Evolutionary conservation across 2,329 filamentous ascomycete species (phyloP).

Genomic region (Zymoseptoria tritici): DNA sequence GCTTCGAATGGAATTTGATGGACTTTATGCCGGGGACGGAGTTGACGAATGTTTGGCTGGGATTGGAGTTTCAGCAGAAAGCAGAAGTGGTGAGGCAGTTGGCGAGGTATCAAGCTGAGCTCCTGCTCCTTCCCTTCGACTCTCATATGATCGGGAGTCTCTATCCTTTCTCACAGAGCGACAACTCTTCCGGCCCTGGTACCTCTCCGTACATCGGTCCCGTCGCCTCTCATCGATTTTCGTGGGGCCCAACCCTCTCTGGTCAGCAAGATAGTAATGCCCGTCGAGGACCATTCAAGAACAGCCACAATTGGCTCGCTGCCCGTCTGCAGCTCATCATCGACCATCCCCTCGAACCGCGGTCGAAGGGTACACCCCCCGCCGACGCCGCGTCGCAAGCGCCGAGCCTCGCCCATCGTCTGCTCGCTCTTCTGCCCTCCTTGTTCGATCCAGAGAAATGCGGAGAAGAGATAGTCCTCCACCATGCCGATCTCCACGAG

Average conservation of each 20-base stretch:
- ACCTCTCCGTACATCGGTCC: background rate
- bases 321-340: background rate
- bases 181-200: background rate
- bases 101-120: background rate
- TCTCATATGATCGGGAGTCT: background rate
- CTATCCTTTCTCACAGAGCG: background rate
- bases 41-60: background rate
- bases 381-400: background rate
- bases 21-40: background rate
- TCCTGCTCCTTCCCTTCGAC: background rate
- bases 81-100: background rate
- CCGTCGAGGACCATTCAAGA: background rate
- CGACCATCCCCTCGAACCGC: background rate
- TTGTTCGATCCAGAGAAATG: background rate
- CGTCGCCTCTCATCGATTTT: background rate
- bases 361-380: background rate
- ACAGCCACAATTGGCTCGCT: background rate
- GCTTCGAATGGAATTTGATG: constrained; percentile 8
- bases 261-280: background rate
- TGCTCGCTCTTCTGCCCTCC: background rate
- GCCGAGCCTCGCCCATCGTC: background rate
- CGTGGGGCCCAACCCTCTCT: background rate
- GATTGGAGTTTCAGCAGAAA: constrained; percentile 1
- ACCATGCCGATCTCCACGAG: constrained; percentile 2
- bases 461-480: background rate